A percentile compares a stretch with the other conserved stretches of the same genome.
Conservation (phyloP, 2,329 filamentous ascomycete species). For the Claviceps sp. region DNA sequence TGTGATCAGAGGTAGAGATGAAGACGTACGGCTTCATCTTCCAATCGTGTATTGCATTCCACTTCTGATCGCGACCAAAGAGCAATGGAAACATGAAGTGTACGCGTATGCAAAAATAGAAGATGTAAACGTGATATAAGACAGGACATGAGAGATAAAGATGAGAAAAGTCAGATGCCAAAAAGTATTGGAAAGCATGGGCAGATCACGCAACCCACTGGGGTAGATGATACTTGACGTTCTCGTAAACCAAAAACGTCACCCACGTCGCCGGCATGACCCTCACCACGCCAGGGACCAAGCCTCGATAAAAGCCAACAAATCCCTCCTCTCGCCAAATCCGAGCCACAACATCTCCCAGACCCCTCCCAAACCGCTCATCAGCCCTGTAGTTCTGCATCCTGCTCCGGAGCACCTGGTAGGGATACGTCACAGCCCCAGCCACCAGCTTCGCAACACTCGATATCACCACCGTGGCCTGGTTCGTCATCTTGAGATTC, state of each 20-base stretch:
- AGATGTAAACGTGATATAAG: too few species aligned
- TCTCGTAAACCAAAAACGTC: slow-evolving; percentile 95
- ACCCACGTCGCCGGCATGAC: slow-evolving; percentile 93
- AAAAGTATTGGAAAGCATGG: not conserved
- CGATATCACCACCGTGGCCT: slow-evolving; percentile 70
- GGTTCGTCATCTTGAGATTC: slow-evolving; percentile 40
- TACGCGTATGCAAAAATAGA: too few species aligned
- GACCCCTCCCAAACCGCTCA: slow-evolving; percentile 55
- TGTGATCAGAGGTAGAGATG: too few species aligned
- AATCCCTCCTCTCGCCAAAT: slow-evolving; percentile 71
- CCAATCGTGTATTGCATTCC: too few species aligned
- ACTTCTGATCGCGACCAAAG: too few species aligned
- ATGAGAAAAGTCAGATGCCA: not conserved
- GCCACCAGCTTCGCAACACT: slow-evolving; percentile 76
- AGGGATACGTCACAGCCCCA: slow-evolving; percentile 83
- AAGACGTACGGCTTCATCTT: too few species aligned
- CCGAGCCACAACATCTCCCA: slow-evolving; percentile 54
- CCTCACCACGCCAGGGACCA: slow-evolving; percentile 77
- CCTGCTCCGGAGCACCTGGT: slow-evolving; percentile 79
- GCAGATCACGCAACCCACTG: slow-evolving; percentile 16
- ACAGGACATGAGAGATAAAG: too few species aligned
- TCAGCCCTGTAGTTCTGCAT: slow-evolving; percentile 83
- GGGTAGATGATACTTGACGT: slow-evolving; percentile 62
- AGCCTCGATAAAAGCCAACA: slow-evolving; percentile 78
- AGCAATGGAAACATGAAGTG: too few species aligned